Evolutionary conservation across 1,139 yeast genomes (phyloP), one percentile per base, ranked within the genome.

Genomic region (Candida gigantensis): DNA sequence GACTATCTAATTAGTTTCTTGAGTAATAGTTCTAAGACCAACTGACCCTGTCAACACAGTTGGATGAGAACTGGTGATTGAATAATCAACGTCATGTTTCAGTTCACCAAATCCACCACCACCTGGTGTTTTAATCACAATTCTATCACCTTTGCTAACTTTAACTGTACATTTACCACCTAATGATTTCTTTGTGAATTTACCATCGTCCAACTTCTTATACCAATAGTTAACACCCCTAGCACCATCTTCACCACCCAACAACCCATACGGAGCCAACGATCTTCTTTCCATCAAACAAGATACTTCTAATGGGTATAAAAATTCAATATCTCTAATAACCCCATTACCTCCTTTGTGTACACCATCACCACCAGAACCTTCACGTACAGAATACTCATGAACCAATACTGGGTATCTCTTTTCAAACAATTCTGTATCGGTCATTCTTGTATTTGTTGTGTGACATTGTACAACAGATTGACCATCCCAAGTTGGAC

Each of bases 401-500:
- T 55, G 72, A 8, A 71, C 57, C 32, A 71, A 59, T 2, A 69
- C 75, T 1, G 77, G 77, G 46, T 71, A 71, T 32, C 77, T 50
- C 46, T 67, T 71, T 41, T 71, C 77, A 47, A 71, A 70, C 8
- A 71, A 51, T 46, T 71, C 77, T 2, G 72, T 60, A 43, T 71
- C 77, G 3, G 77, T 71, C 46, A 70, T 71, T 49, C 76, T 55
- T 14, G 77, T 71, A 45, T 71, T 71, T 16, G 77, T 71, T 16
- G 74, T 70, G 43, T 71, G 75, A 39, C 74, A 69, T 49, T 71
- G 76, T 2, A 71, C 75, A 2, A 59, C 76, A 14, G 65, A 60
- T 46, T 68, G 74, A 1, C 77, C 77, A 41, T 70, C 60, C 74
- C 74, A 69, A 3, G 71, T 63, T 8, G 74, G 74, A 2, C 74